Base-by-base conservation (phyloP, 2,329 filamentous ascomycete species). In the Zopfia rhizophila region DNA sequence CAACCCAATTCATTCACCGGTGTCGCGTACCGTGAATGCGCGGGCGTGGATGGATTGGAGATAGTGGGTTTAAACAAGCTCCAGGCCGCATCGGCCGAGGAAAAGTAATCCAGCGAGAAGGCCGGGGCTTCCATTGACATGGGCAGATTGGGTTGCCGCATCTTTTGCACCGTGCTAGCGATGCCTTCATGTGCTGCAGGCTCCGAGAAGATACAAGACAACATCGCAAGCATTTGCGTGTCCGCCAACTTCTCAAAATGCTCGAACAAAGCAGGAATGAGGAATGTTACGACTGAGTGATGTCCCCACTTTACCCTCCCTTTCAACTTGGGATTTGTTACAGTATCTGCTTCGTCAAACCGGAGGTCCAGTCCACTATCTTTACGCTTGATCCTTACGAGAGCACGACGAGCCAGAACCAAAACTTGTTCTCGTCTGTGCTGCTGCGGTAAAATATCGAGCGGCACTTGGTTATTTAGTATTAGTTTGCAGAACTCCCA, bases 401-500 rank as follows among this genome's bases (percentile, higher is more conserved):
- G 74, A 19, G 81, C 79, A 49, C 87, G 80, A 53, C 81, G 83
- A 12, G 89, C 89, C 53, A 92, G 83, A 5, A 91, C 81, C 19
- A 91, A 72, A 35, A 89, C 80, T 3, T 84, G 85, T 48, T 87
- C 78, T 7, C 78, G 76, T 28, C 78, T 75, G 51, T 80, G 75
- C 21, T 78, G 73, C 44, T 81, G 78, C 3, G 79, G 76, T 30
- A 88, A 72, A 18, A 90, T 74, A 57, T 88, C 81, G 3, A 93
- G 75, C 1, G 88, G 89, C 19, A 92, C 86, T 31, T 90, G 85
- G 56, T 89, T 88, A 55, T 86, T 85, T 32, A 97, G 75, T 5
- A 97, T 78, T 46, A 97, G 77, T 13, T 84, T 87, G 42, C 91
- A 79, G 55, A 97, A 87, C 36, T 83, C 84, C 94, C 94, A 99